Base-by-base conservation (phyloP, 148 eudicot genomes). In the Silene latifolia region DNA sequence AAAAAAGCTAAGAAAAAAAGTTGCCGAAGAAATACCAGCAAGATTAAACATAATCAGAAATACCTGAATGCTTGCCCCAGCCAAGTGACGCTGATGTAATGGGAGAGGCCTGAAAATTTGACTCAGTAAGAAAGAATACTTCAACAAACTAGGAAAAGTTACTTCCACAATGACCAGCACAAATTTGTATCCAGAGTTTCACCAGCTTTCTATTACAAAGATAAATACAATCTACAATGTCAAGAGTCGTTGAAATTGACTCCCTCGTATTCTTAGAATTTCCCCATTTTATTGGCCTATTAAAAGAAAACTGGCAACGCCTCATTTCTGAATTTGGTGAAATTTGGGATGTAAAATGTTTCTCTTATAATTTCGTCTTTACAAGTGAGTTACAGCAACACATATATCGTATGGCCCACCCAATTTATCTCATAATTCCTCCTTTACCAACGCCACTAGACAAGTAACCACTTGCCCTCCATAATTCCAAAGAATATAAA, bases 31-130 rank as follows among this genome's bases (percentile, higher is more conserved):
- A 72, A 62, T 27, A 67, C 0, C 63, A 17, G 25, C 29, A 23
- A 5, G 61, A 64, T 14, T 44, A 54, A 19, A 6, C 65, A 24
- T 8, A n/a, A 18, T 29, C 39, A 77, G 68, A 69, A 25, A 65
- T 81, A 96, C 99, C 98, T 96, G 98, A 63, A 87, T 79, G 81
- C 91, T 92, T 58, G 98, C 98, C 63, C 88, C 97, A 83, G 70
- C 98, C 89, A 92, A 82, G 80, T 92, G 98, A 63, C 99, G 90
- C 67, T 96, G 97, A 86, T 90, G 85, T 82, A 96, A 83, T 51
- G 99, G 99, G 64, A 96, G 96, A 85, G 94, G 89, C 89, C 98
- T 95, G 89, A 72, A 86, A 82, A 63, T 67, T 54, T 20, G 65
- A 53, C 44, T 63, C 53, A 5, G 71, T 72, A 63, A 79, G 48